phyloP scores from a whole-genome alignment of 164 flowering plant genomes.

The Vitis amurensis region DNA sequence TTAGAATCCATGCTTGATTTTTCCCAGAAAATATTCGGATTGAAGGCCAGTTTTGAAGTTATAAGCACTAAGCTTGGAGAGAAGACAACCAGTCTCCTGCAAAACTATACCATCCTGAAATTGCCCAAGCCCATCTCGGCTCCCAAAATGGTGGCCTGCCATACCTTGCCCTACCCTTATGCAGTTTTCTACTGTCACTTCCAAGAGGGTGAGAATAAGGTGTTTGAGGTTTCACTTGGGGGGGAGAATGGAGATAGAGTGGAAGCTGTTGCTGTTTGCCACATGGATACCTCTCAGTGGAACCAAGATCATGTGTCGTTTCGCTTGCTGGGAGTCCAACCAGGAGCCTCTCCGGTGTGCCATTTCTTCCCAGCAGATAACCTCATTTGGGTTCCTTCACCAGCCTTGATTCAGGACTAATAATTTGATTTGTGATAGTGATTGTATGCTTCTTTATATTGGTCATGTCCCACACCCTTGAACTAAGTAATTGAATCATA shows the following conservation, averaged over 20 bases:
- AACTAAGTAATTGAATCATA: not conserved
- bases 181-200: constrained; percentile 55
- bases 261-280: constrained; percentile 52
- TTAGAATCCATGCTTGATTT: constrained; percentile 62
- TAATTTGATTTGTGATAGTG: not conserved
- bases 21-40: constrained; percentile 21
- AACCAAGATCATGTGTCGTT: constrained; percentile 35
- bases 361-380: constrained; percentile 53
- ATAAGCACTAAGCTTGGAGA: constrained; percentile 18
- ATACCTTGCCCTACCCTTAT: constrained; percentile 59
- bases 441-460: too few relatives aligned
- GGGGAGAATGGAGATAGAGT: constrained; percentile 42
- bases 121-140: constrained; percentile 22
- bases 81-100: constrained; percentile 11
- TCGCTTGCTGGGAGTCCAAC: constrained; percentile 30
- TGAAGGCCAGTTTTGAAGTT: constrained; percentile 10
- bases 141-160: constrained; percentile 40
- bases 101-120: constrained; percentile 36
- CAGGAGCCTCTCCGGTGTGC: constrained; percentile 47
- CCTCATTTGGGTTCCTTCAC: constrained; percentile 44
- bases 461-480: too few relatives aligned
- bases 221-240: constrained; percentile 30
- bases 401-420: not conserved
- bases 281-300: constrained; percentile 61
- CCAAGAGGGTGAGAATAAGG: constrained; percentile 27